Evolutionary conservation across 306 rosid species (phyloP).

Genomic region (Benincasa hispida): DNA sequence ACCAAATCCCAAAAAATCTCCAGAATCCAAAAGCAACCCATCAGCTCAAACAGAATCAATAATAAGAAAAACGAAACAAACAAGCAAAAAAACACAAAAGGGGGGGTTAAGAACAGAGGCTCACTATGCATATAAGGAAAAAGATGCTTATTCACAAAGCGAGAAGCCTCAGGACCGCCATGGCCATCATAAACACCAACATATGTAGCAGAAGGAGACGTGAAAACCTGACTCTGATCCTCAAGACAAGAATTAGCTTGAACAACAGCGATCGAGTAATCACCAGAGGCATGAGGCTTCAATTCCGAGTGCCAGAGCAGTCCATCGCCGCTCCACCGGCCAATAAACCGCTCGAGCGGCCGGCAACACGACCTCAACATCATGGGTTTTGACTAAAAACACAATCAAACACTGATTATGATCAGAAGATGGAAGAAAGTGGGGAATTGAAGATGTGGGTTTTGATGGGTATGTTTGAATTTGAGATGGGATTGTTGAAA

Average conservation of each 20-base stretch:
- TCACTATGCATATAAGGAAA: constrained; percentile 65
- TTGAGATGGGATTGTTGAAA: background rate
- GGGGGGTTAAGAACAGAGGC: background rate
- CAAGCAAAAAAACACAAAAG: background rate
- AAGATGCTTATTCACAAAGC: constrained; percentile 67
- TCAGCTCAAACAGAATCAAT: background rate
- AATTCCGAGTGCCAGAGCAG: constrained; percentile 81
- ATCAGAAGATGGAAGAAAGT: background rate
- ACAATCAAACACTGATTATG: background rate
- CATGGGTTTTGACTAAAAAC: constrained; percentile 2
- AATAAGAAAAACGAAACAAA: background rate
- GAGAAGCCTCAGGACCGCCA: constrained; percentile 94
- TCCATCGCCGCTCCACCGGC: constrained; percentile 35
- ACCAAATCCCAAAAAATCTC: background rate
- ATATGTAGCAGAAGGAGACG: constrained; percentile 72
- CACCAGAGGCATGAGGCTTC: constrained; percentile 82
- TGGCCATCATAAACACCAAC: constrained; percentile 94
- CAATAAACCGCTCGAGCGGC: constrained; percentile 48
- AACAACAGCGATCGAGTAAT: constrained; percentile 88
- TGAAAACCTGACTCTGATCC: constrained; percentile 89
- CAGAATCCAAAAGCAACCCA: background rate
- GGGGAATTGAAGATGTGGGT: background rate
- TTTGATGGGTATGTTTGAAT: background rate
- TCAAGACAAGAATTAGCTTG: constrained; percentile 82
- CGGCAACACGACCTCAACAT: constrained; percentile 39